Conservation (phyloP, 2,329 filamentous ascomycete species). For the Aspergillus thermomutatus region DNA sequence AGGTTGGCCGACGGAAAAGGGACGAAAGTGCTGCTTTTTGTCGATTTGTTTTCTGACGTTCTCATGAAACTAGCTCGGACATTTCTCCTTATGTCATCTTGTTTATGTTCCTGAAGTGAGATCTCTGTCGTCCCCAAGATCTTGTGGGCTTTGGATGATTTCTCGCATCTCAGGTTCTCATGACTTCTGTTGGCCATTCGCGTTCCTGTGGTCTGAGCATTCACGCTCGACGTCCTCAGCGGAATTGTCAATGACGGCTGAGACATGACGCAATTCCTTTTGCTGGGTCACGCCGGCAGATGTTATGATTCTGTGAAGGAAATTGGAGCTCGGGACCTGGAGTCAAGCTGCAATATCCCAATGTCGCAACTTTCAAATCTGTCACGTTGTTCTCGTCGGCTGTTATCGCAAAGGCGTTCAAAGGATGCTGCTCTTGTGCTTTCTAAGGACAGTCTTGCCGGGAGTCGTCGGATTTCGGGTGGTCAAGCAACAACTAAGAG, state of each 20-base stretch:
- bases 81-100: conserved; percentile 22
- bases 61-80: conserved; percentile 40
- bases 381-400: background rate
- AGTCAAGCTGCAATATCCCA: background rate
- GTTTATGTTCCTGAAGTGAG: conserved; percentile 19
- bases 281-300: background rate
- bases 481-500: background rate
- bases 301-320: background rate
- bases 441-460: background rate
- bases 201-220: conserved; percentile 10
- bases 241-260: conserved; percentile 14
- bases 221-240: conserved; percentile 15
- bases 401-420: background rate
- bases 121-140: conserved; percentile 30
- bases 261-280: conserved; percentile 6
- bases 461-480: background rate
- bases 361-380: background rate
- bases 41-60: conserved; percentile 36
- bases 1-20: conserved; percentile 23
- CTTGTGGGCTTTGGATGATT: conserved; percentile 29
- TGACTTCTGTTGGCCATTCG: conserved; percentile 9
- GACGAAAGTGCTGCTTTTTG: conserved; percentile 21
- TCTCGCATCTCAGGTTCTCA: conserved; percentile 17
- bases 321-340: background rate
- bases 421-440: background rate